Base-by-base conservation (phyloP, 306 rosid genomes). In the Dalbergia oliveri region DNA sequence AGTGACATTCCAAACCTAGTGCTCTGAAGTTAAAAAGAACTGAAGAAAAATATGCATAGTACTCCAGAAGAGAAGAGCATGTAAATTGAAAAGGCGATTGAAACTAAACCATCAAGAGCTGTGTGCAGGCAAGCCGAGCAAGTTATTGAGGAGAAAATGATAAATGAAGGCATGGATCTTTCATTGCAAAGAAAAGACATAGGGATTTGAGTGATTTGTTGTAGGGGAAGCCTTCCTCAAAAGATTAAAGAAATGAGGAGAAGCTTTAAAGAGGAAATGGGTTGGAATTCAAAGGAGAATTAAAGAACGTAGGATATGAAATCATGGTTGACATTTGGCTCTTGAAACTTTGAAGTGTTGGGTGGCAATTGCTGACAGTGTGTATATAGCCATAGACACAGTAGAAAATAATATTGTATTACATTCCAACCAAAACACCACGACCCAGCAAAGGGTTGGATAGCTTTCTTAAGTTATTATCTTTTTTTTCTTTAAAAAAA, bases 401-500 rank as follows among this genome's bases (percentile, higher is more conserved):
- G 26, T 56, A n/a, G 31, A 56, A 16, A 56, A 56, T 16, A 18
- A 16, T n/a, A 54, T 54, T 16, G 26, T 43, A 43, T 43, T 8
- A 43, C 11, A 9, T 10, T 43, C 49, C 49, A 43, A 43, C 12
- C 49, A 43, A 43, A 43, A 0, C 47, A 43, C 47, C 47, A 2
- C 47, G 6, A 35, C 39, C 39, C 39, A 35, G 39, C 39, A 26
- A 45, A 72, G 72, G 78, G 60, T 62, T 78, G 57, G 77, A 79
- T 64, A 14, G n/a, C 33, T 83, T 56, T 58, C 8, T 43, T 43
- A 0, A 33, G 59, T 21, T 21, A 21, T 72, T 43, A 70, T 23
- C 50, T 53, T 49, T 53, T 49, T 63, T 15, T 66, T 59, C 34
- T 2, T 35, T 21, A 5, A 43, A 43, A 43, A 43, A 43, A 6